Conservation (phyloP, 1,139 yeast species). For the Candida pseudoviswanathii region DNA sequence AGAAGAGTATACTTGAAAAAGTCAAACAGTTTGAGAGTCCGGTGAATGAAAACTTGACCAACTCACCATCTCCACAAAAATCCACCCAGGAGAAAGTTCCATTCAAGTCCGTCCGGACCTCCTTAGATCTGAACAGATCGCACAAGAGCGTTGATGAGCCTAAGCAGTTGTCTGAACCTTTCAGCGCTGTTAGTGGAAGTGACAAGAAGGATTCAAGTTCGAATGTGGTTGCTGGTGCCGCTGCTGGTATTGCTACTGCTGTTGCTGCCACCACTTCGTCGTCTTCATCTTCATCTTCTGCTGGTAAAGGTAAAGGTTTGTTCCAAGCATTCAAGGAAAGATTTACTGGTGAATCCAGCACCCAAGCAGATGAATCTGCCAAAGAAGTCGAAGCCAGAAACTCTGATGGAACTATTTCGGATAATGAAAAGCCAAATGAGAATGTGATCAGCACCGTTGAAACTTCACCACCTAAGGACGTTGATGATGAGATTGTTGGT, state of each 20-base stretch:
- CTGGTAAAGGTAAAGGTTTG: slow-evolving; percentile 30
- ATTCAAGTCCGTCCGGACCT: slow-evolving; percentile 10
- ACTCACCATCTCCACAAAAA: slow-evolving; percentile 14
- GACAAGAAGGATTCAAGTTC: slow-evolving; percentile 12
- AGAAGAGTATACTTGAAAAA: slow-evolving; percentile 32
- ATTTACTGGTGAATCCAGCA: slow-evolving; percentile 19
- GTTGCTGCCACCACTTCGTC: slow-evolving; percentile 7
- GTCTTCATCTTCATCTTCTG: slow-evolving; percentile 5
- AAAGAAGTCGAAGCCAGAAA: slow-evolving; percentile 6
- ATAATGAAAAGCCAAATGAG: slow-evolving; percentile 22
- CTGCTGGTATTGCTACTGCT: slow-evolving; percentile 13
- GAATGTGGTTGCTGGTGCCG: slow-evolving; percentile 9
- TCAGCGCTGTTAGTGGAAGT: slow-evolving; percentile 9
- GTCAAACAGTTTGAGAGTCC: slow-evolving; percentile 44
- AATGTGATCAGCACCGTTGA: slow-evolving; percentile 26
- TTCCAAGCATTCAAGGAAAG: slow-evolving; percentile 40
- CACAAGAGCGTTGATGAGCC: slow-evolving; percentile 7
- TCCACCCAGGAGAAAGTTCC: slow-evolving; percentile 5
- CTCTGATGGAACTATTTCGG: slow-evolving; percentile 17
- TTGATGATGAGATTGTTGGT: slow-evolving; percentile 18
- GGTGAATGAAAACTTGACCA: background rate
- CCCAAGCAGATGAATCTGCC: slow-evolving; percentile 2
- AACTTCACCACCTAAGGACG: slow-evolving; percentile 33
- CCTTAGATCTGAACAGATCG: slow-evolving; percentile 8
- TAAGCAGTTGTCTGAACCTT: slow-evolving; percentile 21